A percentile compares a stretch with the other conserved stretches of the same genome.
These are phyloP conservation scores for Leucosporidium yakuticum DNA, from an alignment of 768 basidiomycete genomes.

Conservation along the genomic window DNA sequence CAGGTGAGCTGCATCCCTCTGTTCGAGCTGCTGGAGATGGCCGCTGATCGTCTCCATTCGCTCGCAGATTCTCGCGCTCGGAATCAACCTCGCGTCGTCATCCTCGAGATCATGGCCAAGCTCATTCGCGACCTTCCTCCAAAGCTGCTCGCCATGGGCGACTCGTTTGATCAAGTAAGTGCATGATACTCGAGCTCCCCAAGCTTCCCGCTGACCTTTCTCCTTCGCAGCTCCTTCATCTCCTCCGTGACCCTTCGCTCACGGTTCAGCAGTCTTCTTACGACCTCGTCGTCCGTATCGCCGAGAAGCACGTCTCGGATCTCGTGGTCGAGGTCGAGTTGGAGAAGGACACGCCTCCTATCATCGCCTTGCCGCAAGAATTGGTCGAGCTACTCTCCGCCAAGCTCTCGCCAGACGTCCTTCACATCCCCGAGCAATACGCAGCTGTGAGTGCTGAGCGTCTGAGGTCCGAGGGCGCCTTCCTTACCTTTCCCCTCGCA, in stretches of 20 bases:
- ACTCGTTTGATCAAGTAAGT: slow-evolving; percentile 60
- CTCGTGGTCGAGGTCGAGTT: slow-evolving; percentile 82
- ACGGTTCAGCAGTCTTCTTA: slow-evolving; percentile 75
- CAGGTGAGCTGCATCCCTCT: slow-evolving; percentile 1
- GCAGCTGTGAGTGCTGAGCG: slow-evolving; percentile 41
- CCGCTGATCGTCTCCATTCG: neutral
- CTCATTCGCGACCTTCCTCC: slow-evolving; percentile 62
- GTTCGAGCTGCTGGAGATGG: fast-evolving
- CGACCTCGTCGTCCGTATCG: slow-evolving; percentile 61
- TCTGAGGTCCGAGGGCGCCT: neutral
- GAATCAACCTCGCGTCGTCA: slow-evolving; percentile 10
- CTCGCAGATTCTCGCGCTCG: slow-evolving; percentile 3
- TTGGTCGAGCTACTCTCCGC: slow-evolving; percentile 60
- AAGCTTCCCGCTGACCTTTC: neutral
- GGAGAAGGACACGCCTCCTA: slow-evolving; percentile 51
- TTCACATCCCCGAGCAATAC: slow-evolving; percentile 44
- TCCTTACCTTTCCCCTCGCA: neutral
- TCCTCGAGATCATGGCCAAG: slow-evolving; percentile 56
- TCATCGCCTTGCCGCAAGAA: slow-evolving; percentile 59
- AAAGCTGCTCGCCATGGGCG: slow-evolving; percentile 55
- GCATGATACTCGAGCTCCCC: no score
- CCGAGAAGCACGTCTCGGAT: slow-evolving; percentile 68
- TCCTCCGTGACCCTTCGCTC: slow-evolving; percentile 59
- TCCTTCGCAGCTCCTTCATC: slow-evolving; percentile 63
- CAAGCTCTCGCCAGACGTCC: slow-evolving; percentile 48